Evolutionary conservation across 306 rosid genomes (phyloP).

Genomic region (Vigna mungo): DNA sequence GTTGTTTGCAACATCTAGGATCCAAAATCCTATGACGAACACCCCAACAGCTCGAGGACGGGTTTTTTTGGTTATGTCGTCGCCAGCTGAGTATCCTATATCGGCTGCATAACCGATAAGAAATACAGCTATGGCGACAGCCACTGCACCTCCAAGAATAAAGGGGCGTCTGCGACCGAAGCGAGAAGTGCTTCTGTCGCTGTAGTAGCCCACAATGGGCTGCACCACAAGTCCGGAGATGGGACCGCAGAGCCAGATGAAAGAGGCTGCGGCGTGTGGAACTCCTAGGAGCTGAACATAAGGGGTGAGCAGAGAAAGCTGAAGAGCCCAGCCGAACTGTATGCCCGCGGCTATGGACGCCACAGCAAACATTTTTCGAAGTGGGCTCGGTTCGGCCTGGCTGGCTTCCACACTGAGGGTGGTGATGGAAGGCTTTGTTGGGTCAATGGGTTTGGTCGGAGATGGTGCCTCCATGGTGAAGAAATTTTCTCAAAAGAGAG

Average conservation of each 20-base stretch:
- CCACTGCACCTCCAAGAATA: constrained; percentile 46
- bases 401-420: background rate
- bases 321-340: constrained; percentile 90
- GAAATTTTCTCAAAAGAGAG: background rate
- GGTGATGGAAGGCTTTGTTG: background rate
- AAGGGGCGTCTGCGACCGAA: constrained; percentile 84
- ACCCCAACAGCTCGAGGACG: constrained; percentile 54
- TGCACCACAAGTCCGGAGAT: constrained; percentile 76
- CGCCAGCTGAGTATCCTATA: constrained; percentile 61
- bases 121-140: constrained; percentile 61
- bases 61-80: background rate
- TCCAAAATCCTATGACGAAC: constrained; percentile 71
- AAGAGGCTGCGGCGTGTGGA: constrained; percentile 71
- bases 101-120: constrained; percentile 84
- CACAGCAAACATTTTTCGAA: constrained; percentile 52
- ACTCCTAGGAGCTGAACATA: constrained; percentile 76
- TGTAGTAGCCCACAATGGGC: constrained; percentile 73
- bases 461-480: background rate
- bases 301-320: constrained; percentile 73
- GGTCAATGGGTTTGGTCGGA: background rate
- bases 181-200: constrained; percentile 67
- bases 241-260: constrained; percentile 86
- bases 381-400: background rate
- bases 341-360: constrained; percentile 77
- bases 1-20: constrained; percentile 75